A percentile compares a stretch with the other conserved stretches of the same genome.
phyloP scores from a whole-genome alignment of 768 basidiomycete genomes.

The Dioszegia aurantiaca region DNA sequence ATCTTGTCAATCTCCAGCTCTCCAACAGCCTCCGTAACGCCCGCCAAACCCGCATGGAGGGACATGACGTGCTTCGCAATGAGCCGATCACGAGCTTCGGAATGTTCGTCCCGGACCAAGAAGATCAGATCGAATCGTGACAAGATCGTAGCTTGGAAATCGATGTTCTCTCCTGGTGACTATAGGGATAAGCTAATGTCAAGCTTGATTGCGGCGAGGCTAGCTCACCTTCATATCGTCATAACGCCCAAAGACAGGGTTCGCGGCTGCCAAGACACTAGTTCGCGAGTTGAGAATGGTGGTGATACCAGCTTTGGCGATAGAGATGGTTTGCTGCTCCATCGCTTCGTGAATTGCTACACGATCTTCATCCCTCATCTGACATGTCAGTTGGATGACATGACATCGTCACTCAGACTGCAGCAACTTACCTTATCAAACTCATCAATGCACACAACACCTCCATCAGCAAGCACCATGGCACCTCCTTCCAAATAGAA shows the following conservation, averaged over 20 bases:
- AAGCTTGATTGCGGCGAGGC: too few relatives aligned
- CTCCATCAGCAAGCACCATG: slow-evolving; percentile 97
- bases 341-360: slow-evolving; percentile 99
- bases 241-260: slow-evolving; percentile 91
- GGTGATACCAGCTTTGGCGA: slow-evolving; percentile 98
- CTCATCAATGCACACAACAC: slow-evolving; percentile 98
- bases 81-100: slow-evolving; percentile 86
- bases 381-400: background rate
- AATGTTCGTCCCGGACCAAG: slow-evolving; percentile 96
- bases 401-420: background rate
- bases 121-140: slow-evolving; percentile 99
- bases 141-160: slow-evolving; percentile 78
- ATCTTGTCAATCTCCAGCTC: slow-evolving; percentile 97
- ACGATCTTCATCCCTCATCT: slow-evolving; percentile 96
- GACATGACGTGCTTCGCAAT: slow-evolving; percentile 96
- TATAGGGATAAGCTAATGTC: slow-evolving; percentile 4
- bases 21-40: slow-evolving; percentile 70
- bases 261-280: slow-evolving; percentile 94
- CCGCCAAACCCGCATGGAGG: slow-evolving; percentile 93
- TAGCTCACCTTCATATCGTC: slow-evolving; percentile 77
- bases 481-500: slow-evolving; percentile 99
- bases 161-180: slow-evolving; percentile 31
- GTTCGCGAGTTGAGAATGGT: slow-evolving; percentile 96
- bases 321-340: slow-evolving; percentile 99
- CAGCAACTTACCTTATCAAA: slow-evolving; percentile 69